Conservation (phyloP, 2,329 filamentous ascomycete genomes). For the Fusarium sp. region DNA sequence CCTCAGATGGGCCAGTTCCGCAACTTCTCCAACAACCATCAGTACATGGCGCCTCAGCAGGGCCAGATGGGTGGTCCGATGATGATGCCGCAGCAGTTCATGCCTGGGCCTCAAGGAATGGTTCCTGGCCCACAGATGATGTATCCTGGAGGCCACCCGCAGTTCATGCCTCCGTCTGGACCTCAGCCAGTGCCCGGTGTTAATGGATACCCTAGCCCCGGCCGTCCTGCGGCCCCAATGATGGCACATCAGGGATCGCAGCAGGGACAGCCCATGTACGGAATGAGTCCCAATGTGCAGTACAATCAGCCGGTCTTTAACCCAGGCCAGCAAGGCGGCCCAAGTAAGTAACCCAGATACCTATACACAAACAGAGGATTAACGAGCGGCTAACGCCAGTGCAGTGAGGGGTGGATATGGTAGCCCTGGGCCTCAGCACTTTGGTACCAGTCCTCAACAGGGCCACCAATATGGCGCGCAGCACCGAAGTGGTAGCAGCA, state of each 20-base stretch:
- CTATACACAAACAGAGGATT: conserved; percentile 28
- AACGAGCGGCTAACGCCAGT: conserved; percentile 57
- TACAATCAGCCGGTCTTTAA: conserved; percentile 82
- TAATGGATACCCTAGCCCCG: conserved; percentile 90
- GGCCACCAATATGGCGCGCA: conserved; percentile 73
- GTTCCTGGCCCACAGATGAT: conserved; percentile 83
- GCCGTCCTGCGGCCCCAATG: conserved; percentile 83
- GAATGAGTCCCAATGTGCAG: conserved; percentile 81
- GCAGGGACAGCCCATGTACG: conserved; percentile 85
- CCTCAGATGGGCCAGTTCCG: conserved; percentile 80
- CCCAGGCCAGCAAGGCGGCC: conserved; percentile 75
- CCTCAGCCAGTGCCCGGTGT: conserved; percentile 74
- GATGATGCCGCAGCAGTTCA: conserved; percentile 87
- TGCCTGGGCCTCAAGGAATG: conserved; percentile 80
- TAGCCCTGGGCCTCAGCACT: conserved; percentile 72
- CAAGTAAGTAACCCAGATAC: conserved; percentile 72
- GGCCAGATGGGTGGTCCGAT: conserved; percentile 82
- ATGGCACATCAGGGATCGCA: conserved; percentile 97
- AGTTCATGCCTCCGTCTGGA: conserved; percentile 73
- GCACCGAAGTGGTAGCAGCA: conserved; percentile 69
- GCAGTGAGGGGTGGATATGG: conserved; percentile 74
- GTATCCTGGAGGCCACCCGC: conserved; percentile 78
- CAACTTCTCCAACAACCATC: conserved; percentile 77
- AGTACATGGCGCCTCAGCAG: conserved; percentile 80
- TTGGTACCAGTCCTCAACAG: conserved; percentile 76